Evolutionary conservation across 1,139 yeast species (phyloP), one percentile per base, ranked within the genome.

Genomic region (Hansenula lynferdii): DNA sequence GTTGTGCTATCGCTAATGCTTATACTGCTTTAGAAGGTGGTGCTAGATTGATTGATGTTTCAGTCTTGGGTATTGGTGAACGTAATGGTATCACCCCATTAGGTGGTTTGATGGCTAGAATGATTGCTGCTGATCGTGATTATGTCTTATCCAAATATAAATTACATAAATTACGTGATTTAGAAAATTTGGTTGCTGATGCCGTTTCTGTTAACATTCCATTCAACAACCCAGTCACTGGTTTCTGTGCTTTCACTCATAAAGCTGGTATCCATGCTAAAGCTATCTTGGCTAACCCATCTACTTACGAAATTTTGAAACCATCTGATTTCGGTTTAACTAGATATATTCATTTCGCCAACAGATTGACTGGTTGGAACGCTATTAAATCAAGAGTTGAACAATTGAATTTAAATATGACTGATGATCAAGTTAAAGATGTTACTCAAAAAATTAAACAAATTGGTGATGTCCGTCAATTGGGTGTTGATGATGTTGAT

Each of bases 261-360:
- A 92, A 92, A 76, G 98, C 98, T 41, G 98, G 98, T 70, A 90
- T 92, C 59, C 98, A 92, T 63, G 97, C 98, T 58, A 92, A 92
- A 76, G 97, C 97, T 43, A 92, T 92, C 56, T 78, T 92, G 55
- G 98, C 98, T 46, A 92, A 92, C 70, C 98, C 98, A 49, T 87
- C 96, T 31, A 92, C 97, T 28, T 92, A 92, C 64, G 98, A 92
- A 72, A 92, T 92, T 57, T 77, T 92, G 62, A 85, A 85, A 64
- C 98, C 98, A 45, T 71, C 85, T 25, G 97, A 90, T 68, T 90
- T 90, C 62, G 97, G 97, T 64, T 78, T 90, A 65, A 82, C 95
- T 38, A 79, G 97, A 63, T 90, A 90, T 63, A 90, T 92, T 58
- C 97, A 92, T 68, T 92, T 92, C 63, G 97, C 97, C 54, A 90